Conservation (phyloP, 2,329 filamentous ascomycete genomes). For the Pseudogymnoascus sp. region DNA sequence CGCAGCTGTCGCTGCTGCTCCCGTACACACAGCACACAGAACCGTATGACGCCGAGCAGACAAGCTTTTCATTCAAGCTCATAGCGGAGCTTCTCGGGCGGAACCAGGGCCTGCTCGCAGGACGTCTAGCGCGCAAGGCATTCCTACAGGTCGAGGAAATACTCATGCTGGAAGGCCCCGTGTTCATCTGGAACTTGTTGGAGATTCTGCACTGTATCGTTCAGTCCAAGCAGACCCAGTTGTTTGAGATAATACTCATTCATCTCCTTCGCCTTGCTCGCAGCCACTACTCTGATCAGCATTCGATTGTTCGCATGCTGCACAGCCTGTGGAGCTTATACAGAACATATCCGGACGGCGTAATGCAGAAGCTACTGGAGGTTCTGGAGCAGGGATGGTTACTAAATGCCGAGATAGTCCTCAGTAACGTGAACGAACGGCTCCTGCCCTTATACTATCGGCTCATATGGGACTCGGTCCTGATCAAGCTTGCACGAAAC, state of each 20-base stretch:
- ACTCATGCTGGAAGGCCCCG: conserved; percentile 13
- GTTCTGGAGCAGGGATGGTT: conserved; percentile 16
- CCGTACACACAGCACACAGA: background rate
- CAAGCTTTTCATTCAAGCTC: conserved; percentile 16
- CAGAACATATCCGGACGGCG: background rate
- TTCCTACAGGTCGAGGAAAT: conserved; percentile 19
- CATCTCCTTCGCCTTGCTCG: conserved; percentile 12
- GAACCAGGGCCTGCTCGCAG: conserved; percentile 16
- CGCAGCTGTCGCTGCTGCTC: background rate
- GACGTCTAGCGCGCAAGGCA: conserved; percentile 18
- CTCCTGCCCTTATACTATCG: conserved; percentile 15
- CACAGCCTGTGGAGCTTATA: background rate
- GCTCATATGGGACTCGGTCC: conserved; percentile 16
- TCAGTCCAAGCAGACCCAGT: conserved; percentile 5
- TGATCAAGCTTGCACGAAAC: conserved; percentile 8
- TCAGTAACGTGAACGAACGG: conserved; percentile 12
- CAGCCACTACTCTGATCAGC: background rate
- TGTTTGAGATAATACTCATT: conserved; percentile 13
- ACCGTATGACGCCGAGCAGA: conserved; percentile 8
- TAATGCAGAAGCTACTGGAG: background rate
- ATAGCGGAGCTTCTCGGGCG: conserved; percentile 13
- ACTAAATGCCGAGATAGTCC: conserved; percentile 16
- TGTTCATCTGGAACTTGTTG: conserved; percentile 14
- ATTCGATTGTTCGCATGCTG: conserved; percentile 6
- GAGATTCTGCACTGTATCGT: conserved; percentile 13